Conservation (phyloP, 805 yeast species). For the Teunomyces gatunensis region DNA sequence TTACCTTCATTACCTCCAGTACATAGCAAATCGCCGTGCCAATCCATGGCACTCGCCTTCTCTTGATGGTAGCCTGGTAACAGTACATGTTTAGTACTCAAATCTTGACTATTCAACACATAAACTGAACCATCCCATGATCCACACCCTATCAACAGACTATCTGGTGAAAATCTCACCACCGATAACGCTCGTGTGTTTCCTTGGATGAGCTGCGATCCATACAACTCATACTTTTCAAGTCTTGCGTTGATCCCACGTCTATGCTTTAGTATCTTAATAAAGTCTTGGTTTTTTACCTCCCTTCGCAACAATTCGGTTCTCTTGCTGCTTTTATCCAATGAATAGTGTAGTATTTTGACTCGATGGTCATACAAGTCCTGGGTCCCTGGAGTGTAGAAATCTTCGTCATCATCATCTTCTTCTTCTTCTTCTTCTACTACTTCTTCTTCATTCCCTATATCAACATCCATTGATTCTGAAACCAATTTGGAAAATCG, state of each 20-base stretch:
- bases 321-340: slow-evolving; percentile 45
- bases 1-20: slow-evolving; percentile 42
- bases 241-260: slow-evolving; percentile 38
- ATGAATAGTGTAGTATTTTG: slow-evolving; percentile 50
- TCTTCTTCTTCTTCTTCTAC: slow-evolving; percentile 26
- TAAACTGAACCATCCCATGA: slow-evolving; percentile 82
- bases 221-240: slow-evolving; percentile 44
- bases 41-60: slow-evolving; percentile 68
- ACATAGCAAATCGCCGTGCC: slow-evolving; percentile 44
- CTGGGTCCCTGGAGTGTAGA: slow-evolving; percentile 74
- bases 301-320: slow-evolving; percentile 28
- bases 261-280: slow-evolving; percentile 45
- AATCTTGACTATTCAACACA: slow-evolving; percentile 41
- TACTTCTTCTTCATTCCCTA: slow-evolving; percentile 13
- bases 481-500: slow-evolving; percentile 49
- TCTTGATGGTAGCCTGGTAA: slow-evolving; percentile 51
- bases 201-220: slow-evolving; percentile 61
- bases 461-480: slow-evolving; percentile 22
- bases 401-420: slow-evolving; percentile 70
- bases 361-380: slow-evolving; percentile 53
- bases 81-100: slow-evolving; percentile 28
- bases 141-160: slow-evolving; percentile 53
- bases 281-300: slow-evolving; percentile 32
- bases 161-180: slow-evolving; percentile 44
- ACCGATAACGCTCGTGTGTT: slow-evolving; percentile 68